Evolutionary conservation across 202 grass and related monocot species (phyloP).

Genomic region (Musa balbisiana): DNA sequence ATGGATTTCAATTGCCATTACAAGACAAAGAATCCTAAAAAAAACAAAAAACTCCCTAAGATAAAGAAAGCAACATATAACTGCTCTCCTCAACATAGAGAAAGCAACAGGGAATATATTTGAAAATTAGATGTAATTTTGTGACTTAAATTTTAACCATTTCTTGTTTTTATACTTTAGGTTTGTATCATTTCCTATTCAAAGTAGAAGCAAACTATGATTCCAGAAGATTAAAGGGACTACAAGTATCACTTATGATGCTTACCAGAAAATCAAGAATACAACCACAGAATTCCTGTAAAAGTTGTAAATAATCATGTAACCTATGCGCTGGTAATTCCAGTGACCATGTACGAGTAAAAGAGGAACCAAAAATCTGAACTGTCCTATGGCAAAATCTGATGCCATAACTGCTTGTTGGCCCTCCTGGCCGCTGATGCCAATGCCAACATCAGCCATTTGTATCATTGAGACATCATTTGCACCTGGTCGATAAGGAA

Average conservation of each 20-base stretch:
- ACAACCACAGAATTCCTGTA: constrained; percentile 13
- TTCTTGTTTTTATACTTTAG: no score
- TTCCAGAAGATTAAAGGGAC: no score
- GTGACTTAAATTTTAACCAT: no score
- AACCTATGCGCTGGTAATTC: constrained; percentile 7
- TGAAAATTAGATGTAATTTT: not conserved
- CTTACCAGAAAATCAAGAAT: constrained; percentile 1
- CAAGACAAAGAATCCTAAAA: no score
- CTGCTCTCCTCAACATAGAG: not conserved
- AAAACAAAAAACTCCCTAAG: not conserved
- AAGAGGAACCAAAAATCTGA: constrained; percentile 10
- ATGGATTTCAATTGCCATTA: no score
- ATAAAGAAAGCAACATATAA: not conserved
- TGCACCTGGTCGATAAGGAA: not conserved
- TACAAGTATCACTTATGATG: not conserved
- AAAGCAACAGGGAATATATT: not conserved
- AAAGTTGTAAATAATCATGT: constrained; percentile 10
- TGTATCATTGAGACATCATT: constrained; percentile 13
- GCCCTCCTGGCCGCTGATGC: not conserved
- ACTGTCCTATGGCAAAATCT: constrained; percentile 4
- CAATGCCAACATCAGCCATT: constrained; percentile 11
- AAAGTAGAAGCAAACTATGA: not conserved
- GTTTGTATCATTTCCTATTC: not conserved
- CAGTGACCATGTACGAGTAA: constrained; percentile 13
- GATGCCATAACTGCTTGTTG: constrained; percentile 7